phyloP scores from a whole-genome alignment of 768 basidiomycete species.

The Floccularia luteovirens region DNA sequence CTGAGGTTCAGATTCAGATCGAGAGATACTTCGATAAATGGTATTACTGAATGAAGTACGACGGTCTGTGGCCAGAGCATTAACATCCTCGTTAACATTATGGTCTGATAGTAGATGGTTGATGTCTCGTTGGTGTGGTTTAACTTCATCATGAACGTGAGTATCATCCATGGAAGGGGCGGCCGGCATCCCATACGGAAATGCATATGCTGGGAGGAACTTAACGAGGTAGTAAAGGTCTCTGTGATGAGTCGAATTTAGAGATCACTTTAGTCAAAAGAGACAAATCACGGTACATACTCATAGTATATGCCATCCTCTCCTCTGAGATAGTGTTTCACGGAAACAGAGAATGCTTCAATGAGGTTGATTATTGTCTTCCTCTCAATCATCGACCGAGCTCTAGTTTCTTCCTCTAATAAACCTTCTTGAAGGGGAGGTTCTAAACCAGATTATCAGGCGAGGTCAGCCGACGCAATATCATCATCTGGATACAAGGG shows the following conservation, averaged over 20 bases:
- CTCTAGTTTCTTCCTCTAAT: constrained; percentile 22
- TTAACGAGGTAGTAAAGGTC: constrained; percentile 67
- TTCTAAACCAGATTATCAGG: too few species aligned
- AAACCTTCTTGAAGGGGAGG: too few species aligned
- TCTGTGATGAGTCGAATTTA: constrained; percentile 11
- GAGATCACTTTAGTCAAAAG: background rate
- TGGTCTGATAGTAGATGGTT: too few species aligned
- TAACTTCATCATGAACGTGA: too few species aligned
- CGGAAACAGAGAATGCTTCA: constrained; percentile 40
- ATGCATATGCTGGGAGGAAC: constrained; percentile 58
- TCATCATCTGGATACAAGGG: background rate
- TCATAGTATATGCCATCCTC: constrained; percentile 19
- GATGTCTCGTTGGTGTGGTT: too few species aligned
- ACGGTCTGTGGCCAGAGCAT: too few species aligned
- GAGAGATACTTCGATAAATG: too few species aligned
- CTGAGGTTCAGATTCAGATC: too few species aligned
- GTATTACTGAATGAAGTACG: too few species aligned
- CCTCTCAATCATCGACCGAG: constrained; percentile 38
- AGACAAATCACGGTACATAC: background rate
- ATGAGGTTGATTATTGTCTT: constrained; percentile 46
- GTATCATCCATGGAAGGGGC: too few species aligned
- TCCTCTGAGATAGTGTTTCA: constrained; percentile 49
- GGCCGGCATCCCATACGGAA: constrained; percentile 42
- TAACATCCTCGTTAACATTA: too few species aligned
- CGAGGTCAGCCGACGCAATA: too few species aligned